Base-by-base conservation (phyloP, 495 filamentous ascomycete species). In the Penicillium flavigenum region DNA sequence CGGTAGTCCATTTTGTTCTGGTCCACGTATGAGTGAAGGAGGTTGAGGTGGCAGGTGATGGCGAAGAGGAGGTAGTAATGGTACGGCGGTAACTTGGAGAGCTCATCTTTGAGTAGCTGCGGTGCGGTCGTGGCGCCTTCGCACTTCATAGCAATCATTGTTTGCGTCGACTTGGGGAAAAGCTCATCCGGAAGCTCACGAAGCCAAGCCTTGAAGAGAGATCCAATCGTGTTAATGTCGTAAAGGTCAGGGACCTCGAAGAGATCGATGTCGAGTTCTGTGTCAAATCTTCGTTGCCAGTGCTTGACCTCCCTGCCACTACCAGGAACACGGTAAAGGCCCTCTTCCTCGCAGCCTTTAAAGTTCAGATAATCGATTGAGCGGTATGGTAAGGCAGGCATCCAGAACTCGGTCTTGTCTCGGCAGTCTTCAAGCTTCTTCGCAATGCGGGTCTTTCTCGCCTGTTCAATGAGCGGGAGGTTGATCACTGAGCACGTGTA, bases 381-480 rank as follows among this genome's bases (percentile, higher is more conserved):
- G 50, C 92, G 80, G 83, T 91, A 96, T 0, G 92, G 92, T 46
- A 96, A 84, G 17, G 90, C 88, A 1, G 92, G 92, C 90, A 96
- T 94, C 92, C 92, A 96, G 66, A 92, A 96, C 64, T 96, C 92
- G 1, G 92, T 96, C 79, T 96, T 96, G 65, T 96, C 92, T 44
- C 84, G 79, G 16, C 89, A 95, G 54, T 88, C 82, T 65, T 91
- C 89, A 16, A 96, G 75, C 49, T 86, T 82, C 72, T 90, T 92
- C 3, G 90, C 91, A 63, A 96, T 96, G 36, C 92, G 79, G 1
- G 92, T 96, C 47, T 83, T 73, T n/a, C 91, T 81, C 5, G 91
- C 90, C 70, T 96, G 92, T 59, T 95, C 85, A 39, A 93, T 78
- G 27, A 96, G 77, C 1, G 90, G 89, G 16, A 88, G 72, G 61